Percentiles rank a stretch among this genome's conserved stretches.
These are phyloP conservation scores for Neocallimastix lanati DNA, from an alignment of 192 early-diverging fungal species.

Conservation along the genomic window DNA sequence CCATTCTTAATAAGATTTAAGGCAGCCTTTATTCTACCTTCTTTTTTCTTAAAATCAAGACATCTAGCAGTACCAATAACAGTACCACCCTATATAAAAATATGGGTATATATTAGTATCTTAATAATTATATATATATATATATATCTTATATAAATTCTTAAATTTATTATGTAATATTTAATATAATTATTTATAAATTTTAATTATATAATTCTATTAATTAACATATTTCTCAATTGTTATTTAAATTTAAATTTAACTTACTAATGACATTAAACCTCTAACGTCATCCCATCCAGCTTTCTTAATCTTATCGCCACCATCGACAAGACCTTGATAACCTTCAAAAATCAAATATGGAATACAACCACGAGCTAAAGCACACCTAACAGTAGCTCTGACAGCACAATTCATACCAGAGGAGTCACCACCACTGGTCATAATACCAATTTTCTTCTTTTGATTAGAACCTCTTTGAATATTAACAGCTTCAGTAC, in stretches of 20 bases:
- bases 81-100: constrained; percentile 60
- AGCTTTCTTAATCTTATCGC: constrained; percentile 61
- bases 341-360: constrained; percentile 92
- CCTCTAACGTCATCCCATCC: constrained; percentile 84
- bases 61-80: constrained; percentile 88
- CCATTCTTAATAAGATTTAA: constrained; percentile 74
- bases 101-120: too few relatives aligned
- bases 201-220: too few relatives aligned
- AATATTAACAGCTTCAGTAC: background rate
- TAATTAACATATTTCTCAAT: too few relatives aligned
- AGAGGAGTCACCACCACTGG: constrained; percentile 82
- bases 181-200: too few relatives aligned
- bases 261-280: constrained; percentile 33
- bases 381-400: constrained; percentile 72
- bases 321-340: constrained; percentile 87
- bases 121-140: too few relatives aligned
- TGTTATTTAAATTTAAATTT: background rate
- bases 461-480: background rate
- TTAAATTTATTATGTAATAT: too few relatives aligned
- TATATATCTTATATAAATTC: too few relatives aligned
- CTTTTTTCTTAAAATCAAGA: constrained; percentile 58
- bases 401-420: constrained; percentile 96
- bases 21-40: constrained; percentile 65
- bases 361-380: constrained; percentile 64
- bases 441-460: constrained; percentile 83